Evolutionary conservation across 768 basidiomycete genomes (phyloP), one percentile per base, ranked within the genome.

Genomic region (Macrolepiota albuminosa): DNA sequence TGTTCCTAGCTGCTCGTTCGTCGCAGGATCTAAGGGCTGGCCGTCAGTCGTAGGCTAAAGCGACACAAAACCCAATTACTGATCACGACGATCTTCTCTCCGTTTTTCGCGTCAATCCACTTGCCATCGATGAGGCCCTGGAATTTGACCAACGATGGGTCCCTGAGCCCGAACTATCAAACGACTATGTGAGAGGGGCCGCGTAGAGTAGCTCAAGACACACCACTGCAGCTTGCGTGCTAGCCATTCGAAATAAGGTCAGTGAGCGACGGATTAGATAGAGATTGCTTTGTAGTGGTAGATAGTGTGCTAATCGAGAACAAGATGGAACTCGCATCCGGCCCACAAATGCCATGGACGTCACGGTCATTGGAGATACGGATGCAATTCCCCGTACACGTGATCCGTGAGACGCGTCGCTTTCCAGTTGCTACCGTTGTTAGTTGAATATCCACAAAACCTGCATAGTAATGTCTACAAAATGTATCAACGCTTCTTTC

Each of bases 81-180:
- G 49, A 78, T 84, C 42, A 98, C 93, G 33, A 75, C 69, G 63
- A 97, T 87, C 26, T 75, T 88, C 56, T 81, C 84, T 7, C 89
- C 87, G 48, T 82, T 84, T 63, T 82, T 82, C n/a, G 91, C 87
- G 63, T 90, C 85, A 2, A 92, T 76, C 90, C 93, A 94, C 72
- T 94, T 84, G 0, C 95, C 95, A 67, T 87, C 83, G 69, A 98
- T 90, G 60, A 87, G 81, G 0, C 81, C 91, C 73, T 93, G 85
- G 31, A 83, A 83, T 65, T 85, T 88, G 68, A 95, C 77, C 59
- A 98, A 72, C 6, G 82, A 80, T 0, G 86, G 69, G 67, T 98
- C 95, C 68, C 87, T 89, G 61, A 98, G 78, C 39, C 85, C 87
- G 72, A 87, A 86, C 87, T 89, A 59, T 14, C 26, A 14, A 29